Evolutionary conservation across 306 rosid species (phyloP).

Genomic region (Parietaria judaica): DNA sequence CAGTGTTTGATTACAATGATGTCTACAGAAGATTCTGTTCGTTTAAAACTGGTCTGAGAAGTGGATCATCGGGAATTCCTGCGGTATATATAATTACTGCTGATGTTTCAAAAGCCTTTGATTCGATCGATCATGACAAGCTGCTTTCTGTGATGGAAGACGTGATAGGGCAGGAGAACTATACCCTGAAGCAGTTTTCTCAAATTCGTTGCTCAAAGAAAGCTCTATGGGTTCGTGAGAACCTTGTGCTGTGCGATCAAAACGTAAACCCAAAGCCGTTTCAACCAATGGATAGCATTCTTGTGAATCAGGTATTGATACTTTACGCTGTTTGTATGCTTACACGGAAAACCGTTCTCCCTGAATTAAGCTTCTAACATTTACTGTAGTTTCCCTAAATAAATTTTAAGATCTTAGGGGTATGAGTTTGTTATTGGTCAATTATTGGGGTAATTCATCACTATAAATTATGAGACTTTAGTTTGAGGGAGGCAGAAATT

Average conservation of each 20-base stretch:
- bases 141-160: conserved; percentile 54
- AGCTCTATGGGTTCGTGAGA: conserved; percentile 57
- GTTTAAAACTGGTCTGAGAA: conserved; percentile 43
- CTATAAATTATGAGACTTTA: too few relatives aligned
- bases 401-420: too few relatives aligned
- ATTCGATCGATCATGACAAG: conserved; percentile 69
- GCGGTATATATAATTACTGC: conserved; percentile 51
- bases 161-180: conserved; percentile 37
- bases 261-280: conserved; percentile 22
- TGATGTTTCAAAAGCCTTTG: conserved; percentile 83
- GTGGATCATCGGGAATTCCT: conserved; percentile 30
- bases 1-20: conserved; percentile 87
- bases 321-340: conserved; percentile 3
- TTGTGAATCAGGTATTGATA: conserved; percentile 53
- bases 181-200: conserved; percentile 41
- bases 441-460: too few relatives aligned
- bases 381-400: too few relatives aligned
- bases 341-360: neutral
- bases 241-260: conserved; percentile 29
- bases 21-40: conserved; percentile 57
- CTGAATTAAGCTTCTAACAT: neutral
- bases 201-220: conserved; percentile 50
- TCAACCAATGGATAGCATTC: conserved; percentile 33
- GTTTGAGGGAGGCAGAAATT: too few relatives aligned
- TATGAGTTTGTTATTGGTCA: too few relatives aligned